These are phyloP conservation scores for Sordariomycetes sp. DNA, from an alignment of 2,329 filamentous ascomycete genomes.

Conservation along the genomic window DNA sequence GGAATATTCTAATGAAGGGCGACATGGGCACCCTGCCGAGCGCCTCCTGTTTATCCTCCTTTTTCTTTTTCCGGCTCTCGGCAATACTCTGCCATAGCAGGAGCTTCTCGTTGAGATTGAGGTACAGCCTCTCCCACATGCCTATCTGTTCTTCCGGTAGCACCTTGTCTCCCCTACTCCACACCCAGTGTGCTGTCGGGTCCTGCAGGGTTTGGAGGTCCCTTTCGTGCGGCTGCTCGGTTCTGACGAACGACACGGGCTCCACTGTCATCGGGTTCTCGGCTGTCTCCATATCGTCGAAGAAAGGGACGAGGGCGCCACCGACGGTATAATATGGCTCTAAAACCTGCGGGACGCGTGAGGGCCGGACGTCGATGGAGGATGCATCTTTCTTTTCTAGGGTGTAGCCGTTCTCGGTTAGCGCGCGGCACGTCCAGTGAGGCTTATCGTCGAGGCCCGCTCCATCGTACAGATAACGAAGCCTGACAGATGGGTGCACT, in stretches of 20 bases:
- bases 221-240: slow-evolving; percentile 8
- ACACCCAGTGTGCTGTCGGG: slow-evolving; percentile 7
- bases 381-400: slow-evolving; percentile 3
- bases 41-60: background rate
- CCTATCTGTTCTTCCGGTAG: slow-evolving; percentile 11
- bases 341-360: background rate
- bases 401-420: slow-evolving; percentile 9
- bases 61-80: background rate
- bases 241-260: slow-evolving; percentile 1
- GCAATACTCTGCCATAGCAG: slow-evolving; percentile 1
- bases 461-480: slow-evolving; percentile 18
- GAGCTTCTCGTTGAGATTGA: slow-evolving; percentile 9
- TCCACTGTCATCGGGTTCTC: background rate
- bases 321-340: background rate
- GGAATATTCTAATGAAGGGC: background rate
- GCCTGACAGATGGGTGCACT: slow-evolving; percentile 19
- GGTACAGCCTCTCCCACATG: slow-evolving; percentile 12
- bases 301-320: slow-evolving; percentile 1
- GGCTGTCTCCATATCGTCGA: background rate
- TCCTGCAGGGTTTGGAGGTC: slow-evolving; percentile 8
- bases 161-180: background rate
- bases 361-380: background rate
- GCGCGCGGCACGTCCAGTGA: slow-evolving; percentile 11
- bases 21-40: background rate
- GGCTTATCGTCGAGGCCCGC: slow-evolving; percentile 17